Evolutionary conservation across 106 monocot species (phyloP).

Genomic region (Dactylorhiza incarnata): DNA sequence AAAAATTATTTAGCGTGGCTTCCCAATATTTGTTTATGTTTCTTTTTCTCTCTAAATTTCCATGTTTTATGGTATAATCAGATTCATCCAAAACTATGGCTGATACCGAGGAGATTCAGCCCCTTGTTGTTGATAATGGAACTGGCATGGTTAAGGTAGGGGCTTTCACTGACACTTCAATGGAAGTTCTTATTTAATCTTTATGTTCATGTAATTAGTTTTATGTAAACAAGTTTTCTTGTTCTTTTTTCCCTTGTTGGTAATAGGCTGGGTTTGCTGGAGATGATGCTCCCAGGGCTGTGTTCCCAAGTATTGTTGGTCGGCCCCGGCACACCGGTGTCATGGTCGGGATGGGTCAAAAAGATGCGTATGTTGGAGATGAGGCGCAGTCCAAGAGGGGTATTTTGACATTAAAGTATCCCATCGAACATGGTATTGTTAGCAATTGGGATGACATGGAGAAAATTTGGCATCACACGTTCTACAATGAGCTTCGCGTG

Average conservation of each 20-base stretch:
- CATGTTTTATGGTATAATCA: neutral
- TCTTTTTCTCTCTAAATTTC: neutral
- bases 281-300: slow-evolving; percentile 37
- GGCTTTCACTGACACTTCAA: neutral
- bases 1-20: neutral
- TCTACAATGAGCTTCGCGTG: slow-evolving; percentile 39
- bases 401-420: slow-evolving; percentile 29
- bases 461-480: slow-evolving; percentile 27
- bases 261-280: slow-evolving; percentile 39
- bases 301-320: slow-evolving; percentile 31
- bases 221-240: neutral
- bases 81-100: slow-evolving; percentile 7
- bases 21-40: neutral
- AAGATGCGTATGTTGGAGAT: slow-evolving; percentile 38
- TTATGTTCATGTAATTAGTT: neutral
- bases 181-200: neutral
- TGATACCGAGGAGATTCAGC: slow-evolving; percentile 11
- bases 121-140: slow-evolving; percentile 13
- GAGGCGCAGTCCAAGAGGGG: slow-evolving; percentile 36
- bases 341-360: slow-evolving; percentile 39
- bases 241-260: neutral
- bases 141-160: slow-evolving; percentile 15
- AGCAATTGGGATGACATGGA: slow-evolving; percentile 43
- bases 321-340: slow-evolving; percentile 29
- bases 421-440: slow-evolving; percentile 35